Conservation (phyloP, 768 basidiomycete species). For the Chalciporus sphaerocephalus region DNA sequence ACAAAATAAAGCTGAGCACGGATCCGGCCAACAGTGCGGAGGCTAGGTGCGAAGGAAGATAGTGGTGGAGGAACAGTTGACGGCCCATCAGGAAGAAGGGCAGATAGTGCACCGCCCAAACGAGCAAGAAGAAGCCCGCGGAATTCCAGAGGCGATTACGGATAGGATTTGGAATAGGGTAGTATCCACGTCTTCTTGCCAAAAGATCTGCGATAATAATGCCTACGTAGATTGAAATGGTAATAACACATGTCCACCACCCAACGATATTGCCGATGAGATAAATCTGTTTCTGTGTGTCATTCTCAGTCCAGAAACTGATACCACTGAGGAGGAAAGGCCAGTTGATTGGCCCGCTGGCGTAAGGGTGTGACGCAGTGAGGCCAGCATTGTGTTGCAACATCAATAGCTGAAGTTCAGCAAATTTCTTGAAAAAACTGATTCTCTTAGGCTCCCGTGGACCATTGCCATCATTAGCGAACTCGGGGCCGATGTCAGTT, state of each 20-base stretch:
- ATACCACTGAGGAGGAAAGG: slow-evolving; percentile 95
- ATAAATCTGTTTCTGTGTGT: slow-evolving; percentile 88
- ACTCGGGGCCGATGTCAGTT: slow-evolving; percentile 53
- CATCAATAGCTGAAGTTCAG: slow-evolving; percentile 91
- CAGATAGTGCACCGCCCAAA: slow-evolving; percentile 94
- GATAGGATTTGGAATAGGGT: slow-evolving; percentile 81
- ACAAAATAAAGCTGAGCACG: slow-evolving; percentile 84
- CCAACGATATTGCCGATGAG: slow-evolving; percentile 90
- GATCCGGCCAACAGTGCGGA: slow-evolving; percentile 90
- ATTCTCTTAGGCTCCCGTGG: slow-evolving; percentile 71
- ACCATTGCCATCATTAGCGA: slow-evolving; percentile 45
- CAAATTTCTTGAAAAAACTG: slow-evolving; percentile 94
- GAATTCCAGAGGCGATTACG: slow-evolving; percentile 95
- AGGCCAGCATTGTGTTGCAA: slow-evolving; percentile 98
- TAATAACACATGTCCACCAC: slow-evolving; percentile 91
- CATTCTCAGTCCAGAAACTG: slow-evolving; percentile 95
- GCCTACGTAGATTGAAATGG: slow-evolving; percentile 83
- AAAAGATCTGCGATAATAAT: slow-evolving; percentile 87
- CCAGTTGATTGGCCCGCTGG: slow-evolving; percentile 95
- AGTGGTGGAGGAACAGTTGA: slow-evolving; percentile 96
- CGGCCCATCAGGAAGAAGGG: slow-evolving; percentile 98
- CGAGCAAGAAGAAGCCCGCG: slow-evolving; percentile 88
- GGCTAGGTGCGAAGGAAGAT: slow-evolving; percentile 92
- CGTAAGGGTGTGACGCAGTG: slow-evolving; percentile 96
- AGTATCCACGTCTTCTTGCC: slow-evolving; percentile 77